A percentile compares a stretch with the other conserved stretches of the same genome.
Conservation (phyloP, 345 rosid genomes). For the Citrus unshiu region DNA sequence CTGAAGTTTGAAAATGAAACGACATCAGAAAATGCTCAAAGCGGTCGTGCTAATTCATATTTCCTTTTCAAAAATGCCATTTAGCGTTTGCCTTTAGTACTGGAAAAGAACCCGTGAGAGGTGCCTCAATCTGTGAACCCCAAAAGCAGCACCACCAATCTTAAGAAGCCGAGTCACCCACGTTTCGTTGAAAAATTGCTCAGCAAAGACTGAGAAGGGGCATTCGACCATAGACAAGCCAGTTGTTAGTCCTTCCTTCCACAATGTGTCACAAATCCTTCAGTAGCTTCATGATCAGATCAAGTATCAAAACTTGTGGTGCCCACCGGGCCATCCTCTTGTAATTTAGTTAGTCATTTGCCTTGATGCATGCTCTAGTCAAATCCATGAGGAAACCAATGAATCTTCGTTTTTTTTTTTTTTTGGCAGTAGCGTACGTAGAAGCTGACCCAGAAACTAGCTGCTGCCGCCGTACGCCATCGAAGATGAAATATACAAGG, state of each 20-base stretch:
- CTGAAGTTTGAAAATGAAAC: too few relatives aligned
- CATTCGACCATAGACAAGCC: conserved; percentile 47
- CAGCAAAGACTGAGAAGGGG: conserved; percentile 35
- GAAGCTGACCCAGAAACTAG: too few relatives aligned
- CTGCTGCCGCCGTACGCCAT: too few relatives aligned
- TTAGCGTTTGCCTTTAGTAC: too few relatives aligned
- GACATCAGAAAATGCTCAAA: too few relatives aligned
- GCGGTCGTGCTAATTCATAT: too few relatives aligned
- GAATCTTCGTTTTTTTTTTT: conserved; percentile 26
- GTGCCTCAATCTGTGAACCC: too few relatives aligned
- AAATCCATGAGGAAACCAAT: conserved; percentile 31
- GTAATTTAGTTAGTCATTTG: conserved; percentile 26
- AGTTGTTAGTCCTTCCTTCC: conserved; percentile 42
- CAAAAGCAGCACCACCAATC: conserved; percentile 11
- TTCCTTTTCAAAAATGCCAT: too few relatives aligned
- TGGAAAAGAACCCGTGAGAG: too few relatives aligned
- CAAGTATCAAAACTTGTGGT: conserved; percentile 41
- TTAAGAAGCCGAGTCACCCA: conserved; percentile 28
- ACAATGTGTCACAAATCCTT: conserved; percentile 45
- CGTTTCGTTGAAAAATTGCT: conserved; percentile 45
- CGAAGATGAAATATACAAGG: too few relatives aligned
- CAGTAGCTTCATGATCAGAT: conserved; percentile 29
- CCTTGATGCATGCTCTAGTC: conserved; percentile 27
- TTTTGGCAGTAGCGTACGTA: too few relatives aligned
- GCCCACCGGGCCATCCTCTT: conserved; percentile 31